Conservation (phyloP, 2,329 filamentous ascomycete species). For the Xylaria sp. region DNA sequence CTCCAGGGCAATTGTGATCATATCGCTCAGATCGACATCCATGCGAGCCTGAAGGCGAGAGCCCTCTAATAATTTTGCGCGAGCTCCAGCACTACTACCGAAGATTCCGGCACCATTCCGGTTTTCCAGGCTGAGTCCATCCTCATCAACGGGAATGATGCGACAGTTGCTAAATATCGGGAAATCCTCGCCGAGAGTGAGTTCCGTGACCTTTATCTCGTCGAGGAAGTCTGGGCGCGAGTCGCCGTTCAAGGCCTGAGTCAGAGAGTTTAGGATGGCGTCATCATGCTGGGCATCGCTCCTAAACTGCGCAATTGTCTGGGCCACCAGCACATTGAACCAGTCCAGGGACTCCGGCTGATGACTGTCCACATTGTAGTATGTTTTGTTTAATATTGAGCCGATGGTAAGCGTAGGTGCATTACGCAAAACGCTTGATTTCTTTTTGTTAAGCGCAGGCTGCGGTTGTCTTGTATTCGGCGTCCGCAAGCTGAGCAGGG, state of each 20-base stretch:
- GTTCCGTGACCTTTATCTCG: conserved; percentile 91
- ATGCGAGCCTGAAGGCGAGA: conserved; percentile 90
- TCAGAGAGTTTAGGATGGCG: conserved; percentile 86
- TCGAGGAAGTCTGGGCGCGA: conserved; percentile 91
- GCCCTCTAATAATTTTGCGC: conserved; percentile 66
- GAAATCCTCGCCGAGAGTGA: conserved; percentile 95
- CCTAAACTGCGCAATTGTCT: conserved; percentile 95
- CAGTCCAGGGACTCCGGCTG: conserved; percentile 97
- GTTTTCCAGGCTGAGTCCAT: conserved; percentile 69
- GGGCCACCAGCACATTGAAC: conserved; percentile 98
- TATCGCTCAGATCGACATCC: conserved; percentile 96
- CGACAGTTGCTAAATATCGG: conserved; percentile 99
- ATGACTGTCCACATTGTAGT: conserved; percentile 95
- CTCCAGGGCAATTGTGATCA: conserved; percentile 93
- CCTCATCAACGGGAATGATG: conserved; percentile 89
- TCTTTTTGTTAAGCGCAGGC: conserved; percentile 68
- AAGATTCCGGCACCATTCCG: conserved; percentile 19
- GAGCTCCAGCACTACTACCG: conserved; percentile 57
- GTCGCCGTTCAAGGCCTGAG: conserved; percentile 85
- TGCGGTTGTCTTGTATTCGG: conserved; percentile 53
- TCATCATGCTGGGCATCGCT: conserved; percentile 93
- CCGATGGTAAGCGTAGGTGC: conserved; percentile 85
- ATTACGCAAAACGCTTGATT: conserved; percentile 77
- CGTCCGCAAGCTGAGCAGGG: conserved; percentile 71
- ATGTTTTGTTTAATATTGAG: conserved; percentile 94